Evolutionary conservation across 2,329 filamentous ascomycete species (phyloP), one percentile per base, ranked within the genome.

Genomic region (Botrytis aclada): DNA sequence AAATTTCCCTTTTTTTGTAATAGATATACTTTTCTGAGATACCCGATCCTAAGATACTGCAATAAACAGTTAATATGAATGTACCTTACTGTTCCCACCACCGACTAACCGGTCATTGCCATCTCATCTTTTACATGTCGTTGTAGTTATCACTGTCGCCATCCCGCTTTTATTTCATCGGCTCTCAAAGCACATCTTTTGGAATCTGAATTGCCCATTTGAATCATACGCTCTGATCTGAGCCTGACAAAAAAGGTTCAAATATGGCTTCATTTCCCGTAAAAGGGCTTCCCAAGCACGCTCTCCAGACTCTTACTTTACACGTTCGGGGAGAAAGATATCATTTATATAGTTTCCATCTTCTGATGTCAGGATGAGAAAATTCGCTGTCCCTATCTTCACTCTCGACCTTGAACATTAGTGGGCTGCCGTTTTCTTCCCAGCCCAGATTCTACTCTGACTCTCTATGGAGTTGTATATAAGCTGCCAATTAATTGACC

Each of bases 361-460:
- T 14, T 51, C 4, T 6, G 1, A 14, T 0, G 4, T 14, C 4
- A n/a, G 0, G 41, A n/a, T n/a, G n/a, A n/a, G 25, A 4, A n/a
- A n/a, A 4, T 0, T 47, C 20, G 10, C 10, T 3, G 25, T 47
- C 20, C 45, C 3, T 25, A 47, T 10, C 10, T 25, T 4, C 3
- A 10, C 25, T 47, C 20, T 47, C 45, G 3, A 47, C 20, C 7
- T 4, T 2, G 4, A 10, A 7, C 43, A 22, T 7, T 45, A 7
- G 22, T 7, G 43, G 43, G 20, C 18, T 45, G 18, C 7, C 43
- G 22, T 22, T 22, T 45, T 0, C 8, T 8, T 3, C 18, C 7
- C 20, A 1, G 39, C 39, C 10, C 7, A 2, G 8, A 22, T 22
- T 45, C 43, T 22, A 8, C 7, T 22, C 34, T 4, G 4, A 22